Conservation (phyloP, 352 stramenopile genomes). For the Proteromonas lacertae region DNA sequence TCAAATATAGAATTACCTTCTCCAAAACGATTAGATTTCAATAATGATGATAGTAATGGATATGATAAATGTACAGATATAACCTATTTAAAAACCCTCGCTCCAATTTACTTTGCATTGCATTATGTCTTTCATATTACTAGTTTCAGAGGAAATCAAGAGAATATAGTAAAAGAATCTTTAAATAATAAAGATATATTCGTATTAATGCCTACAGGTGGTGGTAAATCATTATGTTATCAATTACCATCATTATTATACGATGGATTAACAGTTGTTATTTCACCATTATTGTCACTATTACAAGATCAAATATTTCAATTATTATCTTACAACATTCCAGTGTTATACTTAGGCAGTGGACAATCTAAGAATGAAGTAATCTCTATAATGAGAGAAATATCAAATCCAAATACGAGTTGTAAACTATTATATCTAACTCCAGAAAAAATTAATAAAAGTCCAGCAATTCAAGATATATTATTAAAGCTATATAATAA, state of each 20-base stretch:
- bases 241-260: slow-evolving; percentile 48
- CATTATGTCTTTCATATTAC: no score
- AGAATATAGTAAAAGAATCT: not conserved
- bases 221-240: slow-evolving; percentile 91
- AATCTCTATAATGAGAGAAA: not conserved
- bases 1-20: no score
- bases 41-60: no score
- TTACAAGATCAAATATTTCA: slow-evolving; percentile 77
- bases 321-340: not conserved
- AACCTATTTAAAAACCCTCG: no score
- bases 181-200: slow-evolving; percentile 16
- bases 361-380: not conserved
- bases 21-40: no score
- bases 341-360: not conserved
- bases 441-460: slow-evolving; percentile 67
- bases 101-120: no score
- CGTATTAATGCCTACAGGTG: slow-evolving; percentile 75
- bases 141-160: no score
- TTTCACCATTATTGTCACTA: slow-evolving; percentile 90
- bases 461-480: slow-evolving; percentile 26
- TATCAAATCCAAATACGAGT: slow-evolving; percentile 7
- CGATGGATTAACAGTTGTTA: slow-evolving; percentile 80
- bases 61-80: no score
- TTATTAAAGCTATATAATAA: slow-evolving; percentile 22
- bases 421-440: slow-evolving; percentile 96